Base-by-base conservation (phyloP, 352 stramenopile species). In the Globisporangium cederbergense region DNA sequence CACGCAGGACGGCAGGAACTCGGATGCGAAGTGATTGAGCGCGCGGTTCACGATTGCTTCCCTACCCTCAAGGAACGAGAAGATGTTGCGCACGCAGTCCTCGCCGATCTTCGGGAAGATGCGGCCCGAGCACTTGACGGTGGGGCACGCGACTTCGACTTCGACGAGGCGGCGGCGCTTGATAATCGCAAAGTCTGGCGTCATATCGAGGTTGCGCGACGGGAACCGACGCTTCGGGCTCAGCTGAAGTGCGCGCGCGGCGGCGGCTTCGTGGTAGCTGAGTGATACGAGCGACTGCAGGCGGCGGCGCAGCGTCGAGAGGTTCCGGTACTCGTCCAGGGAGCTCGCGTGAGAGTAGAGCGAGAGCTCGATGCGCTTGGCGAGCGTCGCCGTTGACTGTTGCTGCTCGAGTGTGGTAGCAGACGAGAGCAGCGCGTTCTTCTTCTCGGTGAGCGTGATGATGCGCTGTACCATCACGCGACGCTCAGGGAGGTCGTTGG, bases 401-500 rank as follows among this genome's bases (percentile, higher is more conserved):
- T 47, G 36, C 18, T 47, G 36, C 18, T 58, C 30, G 3, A 36
- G 4, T 36, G n/a, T 9, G 1, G 20, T 25, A 18, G 13, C 28
- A 5, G 42, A 20, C 25, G 43, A 32, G 30, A 55, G 18, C 14
- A 58, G 28, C 18, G 52, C 36, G 60, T 61, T 68, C 42, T 75
- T 70, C 45, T 66, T 70, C 55, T 75, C 61, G 7, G 81, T 88
- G 42, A 92, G 77, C 51, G 83, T 72, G 49, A 91, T 69, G 47
- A 94, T 89, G 18, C 76, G 83, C 58, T 89, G 81, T 16, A 91
- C 81, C 76, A 93, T 90, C 32, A 75, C 62, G 4, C 85, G 78
- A 6, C 83, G 85, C 58, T 82, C 71, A 5, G 83, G 81, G 11
- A 91, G 65, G 63, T 93, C 81, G 32, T 56, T 78, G 20, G 58